Evolutionary conservation across 225 moss, liverwort and hornwort genomes (phyloP).

Genomic region (Anthoceros angustus): DNA sequence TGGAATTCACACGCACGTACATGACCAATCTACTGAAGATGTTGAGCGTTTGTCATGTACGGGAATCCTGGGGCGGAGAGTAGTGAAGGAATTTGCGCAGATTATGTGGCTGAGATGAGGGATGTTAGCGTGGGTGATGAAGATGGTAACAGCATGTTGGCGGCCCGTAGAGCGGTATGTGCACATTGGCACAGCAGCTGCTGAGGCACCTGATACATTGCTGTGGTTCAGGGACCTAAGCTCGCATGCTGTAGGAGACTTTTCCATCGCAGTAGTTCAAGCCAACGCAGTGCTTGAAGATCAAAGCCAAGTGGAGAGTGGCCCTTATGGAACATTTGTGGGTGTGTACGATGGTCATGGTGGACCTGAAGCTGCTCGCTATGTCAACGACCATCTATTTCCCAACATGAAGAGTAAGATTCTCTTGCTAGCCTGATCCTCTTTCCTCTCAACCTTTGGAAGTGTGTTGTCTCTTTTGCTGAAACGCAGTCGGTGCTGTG

Average conservation of each 20-base stretch:
- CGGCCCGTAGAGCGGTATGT: conserved; percentile 54
- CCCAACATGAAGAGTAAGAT: conserved; percentile 34
- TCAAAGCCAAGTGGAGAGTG: conserved; percentile 74
- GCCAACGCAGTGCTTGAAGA: conserved; percentile 88
- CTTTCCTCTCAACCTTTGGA: not conserved
- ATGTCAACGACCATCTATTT: conserved; percentile 60
- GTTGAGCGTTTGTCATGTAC: not conserved
- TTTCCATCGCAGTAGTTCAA: conserved; percentile 79
- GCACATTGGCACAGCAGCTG: conserved; percentile 48
- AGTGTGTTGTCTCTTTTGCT: conserved; percentile 1
- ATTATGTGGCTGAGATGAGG: conserved; percentile 41
- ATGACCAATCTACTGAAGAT: not conserved
- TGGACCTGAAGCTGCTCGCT: conserved; percentile 86
- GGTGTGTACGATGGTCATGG: conserved; percentile 97
- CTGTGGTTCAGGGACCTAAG: conserved; percentile 76
- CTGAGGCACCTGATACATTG: conserved; percentile 69
- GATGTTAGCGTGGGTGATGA: conserved; percentile 90
- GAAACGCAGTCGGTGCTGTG: not conserved
- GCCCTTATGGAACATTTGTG: conserved; percentile 71
- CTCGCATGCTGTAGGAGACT: conserved; percentile 64
- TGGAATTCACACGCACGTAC: not conserved
- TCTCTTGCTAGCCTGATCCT: not conserved
- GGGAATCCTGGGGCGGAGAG: conserved; percentile 13
- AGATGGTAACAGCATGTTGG: conserved; percentile 96
- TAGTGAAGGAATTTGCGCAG: conserved; percentile 12